Base-by-base conservation (phyloP, 148 eudicot genomes). In the Rhododendron simsii region DNA sequence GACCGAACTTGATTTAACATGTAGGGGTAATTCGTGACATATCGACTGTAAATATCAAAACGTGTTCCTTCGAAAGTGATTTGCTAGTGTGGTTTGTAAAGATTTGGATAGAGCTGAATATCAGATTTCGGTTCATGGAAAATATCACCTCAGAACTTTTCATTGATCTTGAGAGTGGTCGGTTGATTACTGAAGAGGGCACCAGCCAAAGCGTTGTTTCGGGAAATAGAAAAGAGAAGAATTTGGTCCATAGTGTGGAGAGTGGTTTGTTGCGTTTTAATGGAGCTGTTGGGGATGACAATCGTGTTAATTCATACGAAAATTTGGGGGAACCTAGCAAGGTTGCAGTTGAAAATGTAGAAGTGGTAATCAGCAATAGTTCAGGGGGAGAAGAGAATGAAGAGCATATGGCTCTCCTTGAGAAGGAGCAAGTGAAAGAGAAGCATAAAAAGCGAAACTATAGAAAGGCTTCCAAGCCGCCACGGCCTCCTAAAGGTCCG, bases 401-500 rank as follows among this genome's bases (percentile, higher is more conserved):
- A 69, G 94, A 90, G 11, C 73, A 77, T 85, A 86, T 84, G 44
- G 84, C 91, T 55, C 80, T 86, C 77, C 80, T 89, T 41, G 95
- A 89, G 86, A 93, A 92, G 87, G 86, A 87, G 51, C 85, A 74
- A 84, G 74, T 74, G 45, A 88, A 90, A 77, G 96, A 91, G 86
- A 89, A 88, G 81, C 84, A 83, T 6, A 93, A 91, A 83, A 91
- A 86, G 75, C 71, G 82, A 14, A 90, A 87, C 74, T 76, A 81
- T 51, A 94, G 89, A 84, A 96, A 89, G 84, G 90, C 94, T 57
- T 53, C 94, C 13, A 96, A 95, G 88, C 98, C 98, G 3, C 98
- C 98, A 21, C 90, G 96, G 35, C 96, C 94, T 83, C 98, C 96
- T 73, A 94, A 89, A 85, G 95, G 94, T 53, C 96, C 95, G 16